These are phyloP conservation scores for Elongisporangium anandrum DNA, from an alignment of 352 stramenopile species.

Conservation along the genomic window DNA sequence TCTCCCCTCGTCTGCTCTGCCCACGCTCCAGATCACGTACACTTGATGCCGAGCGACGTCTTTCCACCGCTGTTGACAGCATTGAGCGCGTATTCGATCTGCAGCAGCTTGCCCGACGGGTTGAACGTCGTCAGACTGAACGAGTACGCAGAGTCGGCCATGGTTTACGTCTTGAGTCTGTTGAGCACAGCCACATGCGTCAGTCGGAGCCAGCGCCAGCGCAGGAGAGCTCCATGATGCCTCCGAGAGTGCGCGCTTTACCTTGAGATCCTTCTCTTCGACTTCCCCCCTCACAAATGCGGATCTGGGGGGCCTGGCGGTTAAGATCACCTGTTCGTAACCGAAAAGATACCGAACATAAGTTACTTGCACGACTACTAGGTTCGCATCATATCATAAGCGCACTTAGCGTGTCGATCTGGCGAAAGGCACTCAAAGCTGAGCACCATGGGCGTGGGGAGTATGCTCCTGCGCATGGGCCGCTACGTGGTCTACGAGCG, in stretches of 20 bases:
- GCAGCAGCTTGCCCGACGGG: constrained; percentile 97
- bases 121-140: constrained; percentile 99
- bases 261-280: constrained; percentile 7
- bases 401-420: neutral
- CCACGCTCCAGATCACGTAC: constrained; percentile 27
- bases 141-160: constrained; percentile 97
- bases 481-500: constrained; percentile 63
- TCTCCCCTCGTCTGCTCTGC: neutral
- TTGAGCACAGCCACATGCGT: neutral
- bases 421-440: neutral
- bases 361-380: neutral
- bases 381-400: neutral
- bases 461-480: constrained; percentile 22
- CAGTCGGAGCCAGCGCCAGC: neutral
- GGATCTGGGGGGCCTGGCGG: neutral
- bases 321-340: neutral
- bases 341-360: neutral
- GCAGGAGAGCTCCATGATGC: neutral
- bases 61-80: constrained; percentile 97
- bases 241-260: neutral
- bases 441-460: constrained; percentile 12
- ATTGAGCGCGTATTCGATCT: constrained; percentile 99
- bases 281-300: neutral
- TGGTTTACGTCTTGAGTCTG: constrained; percentile 26
- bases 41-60: constrained; percentile 96